Evolutionary conservation across 257 asterid species (phyloP).

Genomic region (Petunia axillaris): DNA sequence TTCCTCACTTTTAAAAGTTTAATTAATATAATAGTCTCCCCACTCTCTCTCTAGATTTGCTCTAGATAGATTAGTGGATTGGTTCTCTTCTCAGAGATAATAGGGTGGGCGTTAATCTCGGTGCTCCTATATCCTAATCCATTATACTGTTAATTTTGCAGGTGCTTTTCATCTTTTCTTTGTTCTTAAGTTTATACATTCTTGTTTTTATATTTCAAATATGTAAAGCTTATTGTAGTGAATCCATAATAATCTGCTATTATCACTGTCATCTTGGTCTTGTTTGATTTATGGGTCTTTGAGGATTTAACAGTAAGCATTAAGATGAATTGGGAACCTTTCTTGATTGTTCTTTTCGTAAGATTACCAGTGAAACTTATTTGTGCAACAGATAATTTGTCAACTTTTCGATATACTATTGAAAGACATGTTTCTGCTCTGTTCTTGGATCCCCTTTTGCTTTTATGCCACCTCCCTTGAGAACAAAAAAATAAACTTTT

Average conservation of each 20-base stretch:
- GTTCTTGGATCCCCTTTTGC: not conserved
- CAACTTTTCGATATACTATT: too few species aligned
- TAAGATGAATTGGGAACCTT: not conserved
- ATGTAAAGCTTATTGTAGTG: not conserved
- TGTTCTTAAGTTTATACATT: not conserved
- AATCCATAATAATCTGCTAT: not conserved
- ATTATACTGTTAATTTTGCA: not conserved
- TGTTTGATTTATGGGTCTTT: not conserved
- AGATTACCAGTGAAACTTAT: not conserved
- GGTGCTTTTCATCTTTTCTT: not conserved
- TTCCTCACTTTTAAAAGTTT: not conserved
- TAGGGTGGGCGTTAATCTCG: constrained; percentile 20
- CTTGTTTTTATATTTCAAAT: not conserved
- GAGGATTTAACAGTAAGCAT: not conserved
- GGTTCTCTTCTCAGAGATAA: not conserved
- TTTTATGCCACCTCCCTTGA: not conserved
- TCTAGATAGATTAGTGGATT: not conserved
- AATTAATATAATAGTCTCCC: not conserved
- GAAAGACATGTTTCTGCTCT: too few species aligned
- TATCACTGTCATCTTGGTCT: not conserved
- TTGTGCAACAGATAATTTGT: not conserved
- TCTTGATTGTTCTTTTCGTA: not conserved
- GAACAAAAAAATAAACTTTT: too few species aligned
- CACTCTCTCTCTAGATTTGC: constrained; percentile 11
- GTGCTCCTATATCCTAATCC: not conserved